Base-by-base conservation (phyloP, 129 eudicot species). In the Artemisia argyi region DNA sequence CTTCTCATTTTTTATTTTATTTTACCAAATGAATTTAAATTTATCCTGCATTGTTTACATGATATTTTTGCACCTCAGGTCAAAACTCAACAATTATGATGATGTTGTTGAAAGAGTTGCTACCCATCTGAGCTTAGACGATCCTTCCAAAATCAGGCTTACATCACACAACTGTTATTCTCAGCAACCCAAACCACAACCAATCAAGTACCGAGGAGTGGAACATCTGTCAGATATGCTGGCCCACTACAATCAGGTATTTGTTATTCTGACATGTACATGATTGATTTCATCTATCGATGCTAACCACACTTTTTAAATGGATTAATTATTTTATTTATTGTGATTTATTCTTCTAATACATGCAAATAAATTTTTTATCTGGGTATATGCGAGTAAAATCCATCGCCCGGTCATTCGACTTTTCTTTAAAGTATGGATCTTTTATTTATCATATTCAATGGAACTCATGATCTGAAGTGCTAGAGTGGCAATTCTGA, bases 171-270 rank as follows among this genome's bases (percentile, higher is more conserved):
- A 91, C 73, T 88, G 92, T 60, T 83, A 88, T 71, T 87, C 95
- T 55, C 95, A 91, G 76, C 95, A 87, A 82, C 97, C 97, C 32
- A 91, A 91, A 78, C 95, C 92, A 60, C 91, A 91, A 30, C 95
- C 95, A 32, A 85, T 91, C 18, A 88, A 80, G 66, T 91, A 91
- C 57, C 78, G 92, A 26, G 89, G 84, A 57, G 89, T 76, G 9
- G 97, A 91, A 39, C 91, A 78, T 72, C 82, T 85, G 30, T 71
- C 86, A 26, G 95, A 88, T 79, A 88, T 91, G 92, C 76, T 91
- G 76, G 80, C 82, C 44, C 96, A 91, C 81, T 83, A 91, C 73
- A 85, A 91, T 84, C 95, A 91, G 92, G 96, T 91, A 44, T 67
- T 48, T 39, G 48, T 74, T 14, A 64, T 51, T 72, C 46, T 15